Percentiles rank a stretch among this genome's conserved stretches.
Evolutionary conservation across 202 grass and related monocot species (phyloP).

Genomic region (Panicum virgatum): DNA sequence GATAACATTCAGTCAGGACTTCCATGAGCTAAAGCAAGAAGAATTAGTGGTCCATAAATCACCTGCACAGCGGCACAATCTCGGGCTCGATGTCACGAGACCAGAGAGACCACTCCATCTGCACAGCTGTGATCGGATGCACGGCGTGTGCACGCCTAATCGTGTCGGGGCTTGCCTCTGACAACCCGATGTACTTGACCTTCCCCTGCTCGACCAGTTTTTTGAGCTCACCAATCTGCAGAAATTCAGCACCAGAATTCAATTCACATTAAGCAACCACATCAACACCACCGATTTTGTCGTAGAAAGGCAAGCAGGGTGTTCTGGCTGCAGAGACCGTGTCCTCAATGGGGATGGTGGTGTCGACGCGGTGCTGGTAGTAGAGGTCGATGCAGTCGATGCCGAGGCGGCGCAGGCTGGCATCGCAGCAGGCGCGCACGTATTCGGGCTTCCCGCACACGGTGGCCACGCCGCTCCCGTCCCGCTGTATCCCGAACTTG

Average conservation of each 20-base stretch:
- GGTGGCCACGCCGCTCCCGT: constrained; percentile 1
- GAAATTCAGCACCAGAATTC: background rate
- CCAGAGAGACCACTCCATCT: constrained; percentile 93
- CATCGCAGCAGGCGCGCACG: constrained; percentile 64
- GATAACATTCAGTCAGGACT: background rate
- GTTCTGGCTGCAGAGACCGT: constrained; percentile 44
- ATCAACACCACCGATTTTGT: background rate
- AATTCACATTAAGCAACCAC: background rate
- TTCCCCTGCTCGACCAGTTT: constrained; percentile 78
- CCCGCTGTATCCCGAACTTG: constrained; percentile 61
- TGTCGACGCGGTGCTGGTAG: constrained; percentile 75
- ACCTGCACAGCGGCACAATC: constrained; percentile 87
- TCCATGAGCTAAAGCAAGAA: background rate
- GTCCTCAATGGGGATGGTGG: constrained; percentile 66
- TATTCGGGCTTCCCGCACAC: constrained; percentile 67
- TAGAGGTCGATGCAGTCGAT: constrained; percentile 87
- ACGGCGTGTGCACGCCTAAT: constrained; percentile 69
- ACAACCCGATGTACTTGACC: constrained; percentile 72
- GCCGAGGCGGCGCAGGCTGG: constrained; percentile 63
- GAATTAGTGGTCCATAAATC: background rate
- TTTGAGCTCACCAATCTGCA: constrained; percentile 79
- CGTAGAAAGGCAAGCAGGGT: no score
- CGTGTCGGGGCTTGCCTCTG: constrained; percentile 68
- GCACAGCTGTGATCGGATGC: constrained; percentile 69
- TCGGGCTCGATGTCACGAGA: constrained; percentile 77